Percentiles rank a stretch among this genome's conserved stretches.
phyloP scores from a whole-genome alignment of 2,329 filamentous ascomycete species.

The Orbilia brochopaga region DNA sequence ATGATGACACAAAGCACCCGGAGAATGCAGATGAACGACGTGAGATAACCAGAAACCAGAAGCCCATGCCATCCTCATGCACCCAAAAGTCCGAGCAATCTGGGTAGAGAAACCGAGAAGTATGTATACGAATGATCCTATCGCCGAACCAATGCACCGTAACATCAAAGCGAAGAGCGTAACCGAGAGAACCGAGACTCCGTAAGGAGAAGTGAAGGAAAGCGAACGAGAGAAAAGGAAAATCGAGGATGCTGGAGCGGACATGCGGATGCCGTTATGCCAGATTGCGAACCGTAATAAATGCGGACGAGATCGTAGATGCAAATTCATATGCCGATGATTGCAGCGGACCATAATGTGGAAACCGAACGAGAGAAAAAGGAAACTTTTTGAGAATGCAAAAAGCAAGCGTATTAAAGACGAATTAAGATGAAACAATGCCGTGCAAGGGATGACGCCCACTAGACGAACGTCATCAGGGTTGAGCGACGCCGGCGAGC shows the following conservation, averaged over 20 bases:
- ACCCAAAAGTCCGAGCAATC: constrained; percentile 28
- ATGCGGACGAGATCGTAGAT: constrained; percentile 13
- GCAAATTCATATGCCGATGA: constrained; percentile 28
- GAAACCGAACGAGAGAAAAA: constrained; percentile 19
- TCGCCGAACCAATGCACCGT: constrained; percentile 50
- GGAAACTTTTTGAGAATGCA: constrained; percentile 27
- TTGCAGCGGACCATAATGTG: constrained; percentile 8
- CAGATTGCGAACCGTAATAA: constrained; percentile 13
- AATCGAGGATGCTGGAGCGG: not conserved
- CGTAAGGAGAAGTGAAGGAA: constrained; percentile 26
- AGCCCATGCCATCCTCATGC: constrained; percentile 20
- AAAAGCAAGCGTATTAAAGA: not conserved
- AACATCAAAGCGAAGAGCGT: constrained; percentile 30
- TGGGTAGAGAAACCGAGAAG: constrained; percentile 17
- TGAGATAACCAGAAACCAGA: constrained; percentile 20
- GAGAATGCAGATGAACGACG: constrained; percentile 3
- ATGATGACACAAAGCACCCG: constrained; percentile 17
- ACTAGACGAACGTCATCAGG: constrained; percentile 46
- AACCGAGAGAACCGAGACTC: constrained; percentile 47
- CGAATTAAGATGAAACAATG: not conserved
- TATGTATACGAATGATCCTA: constrained; percentile 34
- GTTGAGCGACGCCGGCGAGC: constrained; percentile 45
- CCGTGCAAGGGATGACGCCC: not conserved
- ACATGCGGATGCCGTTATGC: constrained; percentile 20
- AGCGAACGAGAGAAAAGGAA: not conserved